These are phyloP conservation scores for Mycena indigotica DNA, from an alignment of 768 basidiomycete species.

Conservation along the genomic window DNA sequence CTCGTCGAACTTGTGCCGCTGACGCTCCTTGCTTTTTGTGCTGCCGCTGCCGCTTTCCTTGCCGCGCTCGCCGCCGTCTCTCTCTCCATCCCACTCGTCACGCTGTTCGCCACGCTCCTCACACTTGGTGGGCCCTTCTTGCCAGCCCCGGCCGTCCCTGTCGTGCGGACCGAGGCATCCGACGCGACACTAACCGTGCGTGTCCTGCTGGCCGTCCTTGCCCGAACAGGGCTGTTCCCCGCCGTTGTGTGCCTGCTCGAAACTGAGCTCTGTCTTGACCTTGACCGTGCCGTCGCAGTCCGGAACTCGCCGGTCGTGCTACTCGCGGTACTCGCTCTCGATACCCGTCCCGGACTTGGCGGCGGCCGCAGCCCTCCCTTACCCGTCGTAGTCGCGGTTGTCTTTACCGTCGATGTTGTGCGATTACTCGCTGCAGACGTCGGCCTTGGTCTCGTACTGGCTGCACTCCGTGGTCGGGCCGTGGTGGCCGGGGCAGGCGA, in stretches of 20 bases:
- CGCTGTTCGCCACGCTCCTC: conserved; percentile 25
- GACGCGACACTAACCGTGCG: conserved; percentile 18
- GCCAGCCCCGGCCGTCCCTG: conserved; percentile 23
- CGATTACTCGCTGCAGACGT: conserved; percentile 15
- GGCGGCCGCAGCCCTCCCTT: conserved; percentile 10
- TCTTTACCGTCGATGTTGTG: conserved; percentile 23
- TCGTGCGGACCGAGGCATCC: conserved; percentile 22
- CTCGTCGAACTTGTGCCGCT: background rate
- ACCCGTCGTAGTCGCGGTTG: conserved; percentile 4
- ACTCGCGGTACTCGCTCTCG: conserved; percentile 18
- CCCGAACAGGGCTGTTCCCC: conserved; percentile 1
- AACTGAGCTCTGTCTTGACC: conserved; percentile 39
- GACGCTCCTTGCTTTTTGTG: background rate
- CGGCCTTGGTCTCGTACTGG: conserved; percentile 8
- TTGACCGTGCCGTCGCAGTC: conserved; percentile 33
- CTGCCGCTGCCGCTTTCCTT: conserved; percentile 27
- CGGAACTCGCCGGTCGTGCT: conserved; percentile 23
- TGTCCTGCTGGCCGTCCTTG: conserved; percentile 5
- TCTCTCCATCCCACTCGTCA: conserved; percentile 21
- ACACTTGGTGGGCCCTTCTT: conserved; percentile 31
- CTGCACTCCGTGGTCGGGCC: conserved; percentile 15
- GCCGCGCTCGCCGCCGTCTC: conserved; percentile 34
- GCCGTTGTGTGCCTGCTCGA: conserved; percentile 15
- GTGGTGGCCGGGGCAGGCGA: conserved; percentile 11
- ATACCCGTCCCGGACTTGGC: conserved; percentile 7